phyloP scores from a whole-genome alignment of 148 eudicot species.

The Linanthus parryae region DNA sequence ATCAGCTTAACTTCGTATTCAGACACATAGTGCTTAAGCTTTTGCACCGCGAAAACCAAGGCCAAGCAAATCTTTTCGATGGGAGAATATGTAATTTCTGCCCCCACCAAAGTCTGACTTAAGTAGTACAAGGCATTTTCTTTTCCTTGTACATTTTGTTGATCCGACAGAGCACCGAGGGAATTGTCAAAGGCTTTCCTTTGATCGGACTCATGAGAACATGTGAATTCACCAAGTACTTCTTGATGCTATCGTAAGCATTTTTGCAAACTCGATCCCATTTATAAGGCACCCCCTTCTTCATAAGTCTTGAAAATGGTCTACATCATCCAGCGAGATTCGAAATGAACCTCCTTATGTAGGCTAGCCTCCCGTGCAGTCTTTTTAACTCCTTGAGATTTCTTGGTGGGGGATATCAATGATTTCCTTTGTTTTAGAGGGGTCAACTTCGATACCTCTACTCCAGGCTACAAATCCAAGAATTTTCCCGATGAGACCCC shows the following conservation, averaged over 20 bases:
- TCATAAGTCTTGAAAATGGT: not conserved
- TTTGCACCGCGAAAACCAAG: no score
- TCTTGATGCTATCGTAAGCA: not conserved
- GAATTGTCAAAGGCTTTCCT: no score
- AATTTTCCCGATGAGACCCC: not conserved
- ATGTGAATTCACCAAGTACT: not conserved
- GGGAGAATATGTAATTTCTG: no score
- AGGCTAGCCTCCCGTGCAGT: constrained; percentile 1
- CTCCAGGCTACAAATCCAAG: not conserved
- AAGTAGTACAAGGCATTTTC: no score
- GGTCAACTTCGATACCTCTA: not conserved
- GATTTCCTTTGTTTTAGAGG: not conserved
- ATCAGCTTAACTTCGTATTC: no score
- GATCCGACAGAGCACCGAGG: no score
- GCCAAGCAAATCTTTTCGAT: no score
- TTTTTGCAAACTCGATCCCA: constrained; percentile 4
- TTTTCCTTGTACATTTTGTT: no score
- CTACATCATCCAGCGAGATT: constrained; percentile 3
- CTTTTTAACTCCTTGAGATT: not conserved
- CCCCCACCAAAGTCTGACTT: no score
- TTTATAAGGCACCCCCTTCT: not conserved
- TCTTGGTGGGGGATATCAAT: not conserved
- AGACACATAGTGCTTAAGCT: no score
- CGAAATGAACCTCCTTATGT: constrained; percentile 3
- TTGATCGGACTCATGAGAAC: not conserved